Conservation (phyloP, 176 grass and related monocot species). For the Rhynchospora tenuis region DNA sequence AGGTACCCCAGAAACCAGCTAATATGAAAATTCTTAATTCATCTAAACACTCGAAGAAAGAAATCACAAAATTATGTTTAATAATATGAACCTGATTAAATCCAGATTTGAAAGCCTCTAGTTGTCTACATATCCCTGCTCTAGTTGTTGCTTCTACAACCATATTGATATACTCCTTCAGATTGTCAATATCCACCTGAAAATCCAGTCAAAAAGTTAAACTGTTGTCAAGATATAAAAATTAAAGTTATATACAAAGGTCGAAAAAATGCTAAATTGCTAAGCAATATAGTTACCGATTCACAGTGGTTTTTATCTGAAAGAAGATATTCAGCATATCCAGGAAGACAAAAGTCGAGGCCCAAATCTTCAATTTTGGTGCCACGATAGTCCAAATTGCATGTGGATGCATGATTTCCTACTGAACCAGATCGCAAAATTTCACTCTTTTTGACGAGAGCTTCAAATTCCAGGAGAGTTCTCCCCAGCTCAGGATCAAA, state of each 20-base stretch:
- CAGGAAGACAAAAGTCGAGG: slow-evolving; percentile 85
- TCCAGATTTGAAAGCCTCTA: slow-evolving; percentile 86
- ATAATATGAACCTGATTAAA: slow-evolving; percentile 70
- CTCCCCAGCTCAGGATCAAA: slow-evolving; percentile 70
- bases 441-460: slow-evolving; percentile 58
- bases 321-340: slow-evolving; percentile 70
- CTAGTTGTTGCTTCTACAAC: slow-evolving; percentile 65
- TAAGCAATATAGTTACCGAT: slow-evolving; percentile 39
- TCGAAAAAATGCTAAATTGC: not conserved
- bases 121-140: slow-evolving; percentile 63
- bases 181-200: slow-evolving; percentile 68
- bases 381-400: slow-evolving; percentile 68
- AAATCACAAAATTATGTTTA: not conserved
- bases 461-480: slow-evolving; percentile 68
- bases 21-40: slow-evolving; percentile 16
- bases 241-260: slow-evolving; percentile 22
- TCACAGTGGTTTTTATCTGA: slow-evolving; percentile 27
- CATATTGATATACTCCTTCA: slow-evolving; percentile 68
- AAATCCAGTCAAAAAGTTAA: slow-evolving; percentile 8
- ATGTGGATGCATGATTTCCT: slow-evolving; percentile 28
- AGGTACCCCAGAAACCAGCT: not conserved
- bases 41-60: not conserved
- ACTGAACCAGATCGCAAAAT: slow-evolving; percentile 37
- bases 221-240: not conserved
- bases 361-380: slow-evolving; percentile 63